Base-by-base conservation (phyloP, 805 yeast species). In the Maudiozyma serrabonitensis region DNA sequence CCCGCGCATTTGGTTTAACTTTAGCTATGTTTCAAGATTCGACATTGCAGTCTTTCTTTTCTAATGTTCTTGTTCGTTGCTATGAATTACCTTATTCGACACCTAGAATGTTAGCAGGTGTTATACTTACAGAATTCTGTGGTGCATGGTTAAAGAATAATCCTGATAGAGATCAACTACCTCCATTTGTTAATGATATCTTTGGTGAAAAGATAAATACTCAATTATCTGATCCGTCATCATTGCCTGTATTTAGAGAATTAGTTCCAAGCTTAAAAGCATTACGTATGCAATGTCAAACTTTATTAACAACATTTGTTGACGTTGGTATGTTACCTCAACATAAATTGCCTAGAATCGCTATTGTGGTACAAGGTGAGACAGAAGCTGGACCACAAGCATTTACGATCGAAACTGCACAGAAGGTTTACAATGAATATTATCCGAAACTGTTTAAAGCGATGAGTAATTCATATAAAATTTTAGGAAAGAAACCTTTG, bases 301-400 rank as follows among this genome's bases (percentile, higher is more conserved):
- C 91, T 46, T 67, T 93, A 47, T 78, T 89, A 54, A 81, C 83
- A 48, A 80, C 88, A 1, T 87, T 93, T 66, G 78, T 81, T 39
- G 88, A 83, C 46, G 78, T 74, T 32, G 96, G 91, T 4, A 84
- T 83, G 64, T 66, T 91, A 19, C 74, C 91, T 1, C 76, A 80
- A 12, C 72, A 76, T 19, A 84, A 82, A 61, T 64, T 88, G 5
- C 97, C 97, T 0, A 85, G 81, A 48, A 66, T 93, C 18, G 93
- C 99, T 0, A 82, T 89, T 5, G 81, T 90, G 9, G 96, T 91
- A 4, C 91, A 89, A 65, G 99, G 99, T 35, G 98, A 93, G 62
- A 74, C 80, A 1, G 95, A 87, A 52, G 95, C 97, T 2, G 97
- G 96, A 2, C 88, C 95, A 1, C 89, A 84, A 58, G 98, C 97